Percentiles rank a stretch among this genome's conserved stretches.
These are phyloP conservation scores for Choiromyces venosus DNA, from an alignment of 495 filamentous ascomycete genomes.

Conservation along the genomic window DNA sequence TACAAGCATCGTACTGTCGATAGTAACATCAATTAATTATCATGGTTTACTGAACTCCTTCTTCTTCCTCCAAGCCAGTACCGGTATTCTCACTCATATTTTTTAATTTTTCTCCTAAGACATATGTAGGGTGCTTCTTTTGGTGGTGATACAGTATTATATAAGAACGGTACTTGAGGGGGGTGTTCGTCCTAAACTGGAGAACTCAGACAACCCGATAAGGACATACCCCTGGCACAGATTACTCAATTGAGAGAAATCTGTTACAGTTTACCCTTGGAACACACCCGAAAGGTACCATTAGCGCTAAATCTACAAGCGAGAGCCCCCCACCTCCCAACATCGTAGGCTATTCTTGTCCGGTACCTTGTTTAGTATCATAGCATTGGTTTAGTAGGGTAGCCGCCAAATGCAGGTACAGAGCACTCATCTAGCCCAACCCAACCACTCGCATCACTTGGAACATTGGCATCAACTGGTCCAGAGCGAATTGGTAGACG, in stretches of 20 bases:
- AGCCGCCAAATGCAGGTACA: background rate
- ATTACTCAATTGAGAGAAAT: conserved; percentile 26
- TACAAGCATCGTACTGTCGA: background rate
- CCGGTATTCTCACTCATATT: too few relatives aligned
- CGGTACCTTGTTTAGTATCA: background rate
- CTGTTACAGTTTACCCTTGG: conserved; percentile 23
- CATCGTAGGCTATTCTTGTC: background rate
- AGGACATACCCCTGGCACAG: background rate
- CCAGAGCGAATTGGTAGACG: background rate
- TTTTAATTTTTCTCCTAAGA: background rate
- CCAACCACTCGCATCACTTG: background rate
- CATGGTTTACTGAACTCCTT: background rate
- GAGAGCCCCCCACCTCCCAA: background rate
- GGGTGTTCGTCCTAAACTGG: background rate
- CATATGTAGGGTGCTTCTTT: background rate
- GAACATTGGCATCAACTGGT: background rate
- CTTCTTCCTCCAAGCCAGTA: background rate
- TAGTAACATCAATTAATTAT: background rate
- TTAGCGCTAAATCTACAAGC: conserved; percentile 16
- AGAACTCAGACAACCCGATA: background rate
- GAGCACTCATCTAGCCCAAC: background rate
- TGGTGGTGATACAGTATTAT: background rate
- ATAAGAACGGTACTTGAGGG: background rate
- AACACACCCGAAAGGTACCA: conserved; percentile 8
- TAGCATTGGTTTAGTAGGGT: background rate